A percentile compares a stretch with the other conserved stretches of the same genome.
Conservation (phyloP, 2,329 filamentous ascomycete genomes). For the Talaromyces sp. region DNA sequence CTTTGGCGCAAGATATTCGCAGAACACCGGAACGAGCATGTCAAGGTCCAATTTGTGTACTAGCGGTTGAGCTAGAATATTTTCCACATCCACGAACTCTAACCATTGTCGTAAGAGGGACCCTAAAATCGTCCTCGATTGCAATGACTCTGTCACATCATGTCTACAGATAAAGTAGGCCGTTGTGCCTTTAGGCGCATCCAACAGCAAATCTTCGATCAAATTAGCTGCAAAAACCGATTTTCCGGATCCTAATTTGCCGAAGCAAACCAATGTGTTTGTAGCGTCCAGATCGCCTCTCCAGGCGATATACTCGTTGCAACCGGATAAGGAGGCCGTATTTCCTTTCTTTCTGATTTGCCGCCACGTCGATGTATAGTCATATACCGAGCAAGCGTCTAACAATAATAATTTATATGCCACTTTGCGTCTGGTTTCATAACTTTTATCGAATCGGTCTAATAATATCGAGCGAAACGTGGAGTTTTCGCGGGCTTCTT, state of each 20-base stretch:
- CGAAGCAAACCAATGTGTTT: neutral
- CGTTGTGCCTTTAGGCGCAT: neutral
- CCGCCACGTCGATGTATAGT: neutral
- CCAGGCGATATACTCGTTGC: neutral
- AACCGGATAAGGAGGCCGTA: neutral
- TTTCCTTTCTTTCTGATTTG: neutral
- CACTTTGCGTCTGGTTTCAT: neutral
- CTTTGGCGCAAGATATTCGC: neutral
- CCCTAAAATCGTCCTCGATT: slow-evolving; percentile 1
- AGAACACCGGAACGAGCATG: neutral
- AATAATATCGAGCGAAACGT: slow-evolving; percentile 5
- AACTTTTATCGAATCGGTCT: neutral
- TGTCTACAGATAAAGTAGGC: slow-evolving; percentile 7
- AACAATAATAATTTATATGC: neutral
- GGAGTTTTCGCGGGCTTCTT: slow-evolving; percentile 3
- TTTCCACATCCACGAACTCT: neutral
- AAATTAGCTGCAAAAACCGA: neutral
- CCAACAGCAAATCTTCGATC: neutral
- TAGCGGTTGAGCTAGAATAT: neutral
- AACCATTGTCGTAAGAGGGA: slow-evolving; percentile 1
- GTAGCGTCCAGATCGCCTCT: neutral
- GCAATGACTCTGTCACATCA: slow-evolving; percentile 6
- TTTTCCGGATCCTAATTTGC: neutral
- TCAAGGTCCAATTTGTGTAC: neutral
- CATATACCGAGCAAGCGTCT: neutral